A percentile compares a stretch with the other conserved stretches of the same genome.
Evolutionary conservation across 2,329 filamentous ascomycete species (phyloP).

Genomic region (Cadophora gregata): DNA sequence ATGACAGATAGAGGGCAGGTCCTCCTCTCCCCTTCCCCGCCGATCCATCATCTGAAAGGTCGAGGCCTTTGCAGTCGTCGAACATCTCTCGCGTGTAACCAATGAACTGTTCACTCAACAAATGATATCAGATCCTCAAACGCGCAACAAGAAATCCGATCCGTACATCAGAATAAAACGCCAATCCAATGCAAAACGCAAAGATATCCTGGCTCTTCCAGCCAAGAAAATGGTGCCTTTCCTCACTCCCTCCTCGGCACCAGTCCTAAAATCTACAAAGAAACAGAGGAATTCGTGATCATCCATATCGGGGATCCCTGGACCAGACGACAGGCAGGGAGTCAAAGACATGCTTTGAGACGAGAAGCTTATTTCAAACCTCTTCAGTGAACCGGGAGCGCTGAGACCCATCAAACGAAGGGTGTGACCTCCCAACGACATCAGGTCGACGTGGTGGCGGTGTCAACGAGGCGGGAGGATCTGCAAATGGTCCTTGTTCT

Average conservation of each 20-base stretch:
- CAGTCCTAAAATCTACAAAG: constrained; percentile 30
- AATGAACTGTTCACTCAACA: constrained; percentile 26
- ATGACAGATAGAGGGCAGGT: constrained; percentile 1
- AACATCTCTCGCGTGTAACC: constrained; percentile 25
- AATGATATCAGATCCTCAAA: constrained; percentile 34
- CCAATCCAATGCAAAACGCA: constrained; percentile 38
- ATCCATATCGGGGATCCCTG: constrained; percentile 29
- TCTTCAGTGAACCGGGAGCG: constrained; percentile 54
- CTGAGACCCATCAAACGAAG: constrained; percentile 52
- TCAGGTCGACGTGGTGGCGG: constrained; percentile 39
- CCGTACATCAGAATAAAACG: constrained; percentile 38
- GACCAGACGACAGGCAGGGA: constrained; percentile 13
- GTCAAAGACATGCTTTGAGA: constrained; percentile 30
- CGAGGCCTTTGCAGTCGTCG: constrained; percentile 24
- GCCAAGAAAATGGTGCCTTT: constrained; percentile 28
- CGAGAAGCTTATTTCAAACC: constrained; percentile 44
- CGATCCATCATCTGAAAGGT: constrained; percentile 23
- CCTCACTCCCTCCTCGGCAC: constrained; percentile 16
- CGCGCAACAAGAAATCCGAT: constrained; percentile 32
- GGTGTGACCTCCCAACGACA: constrained; percentile 49
- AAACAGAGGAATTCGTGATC: constrained; percentile 36
- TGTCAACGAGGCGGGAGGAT: constrained; percentile 28
- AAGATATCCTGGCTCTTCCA: constrained; percentile 23
- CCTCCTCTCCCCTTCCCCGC: neutral
- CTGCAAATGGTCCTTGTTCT: constrained; percentile 55